These are phyloP conservation scores for Madurella mycetomatis DNA, from an alignment of 2,329 filamentous ascomycete species.

Conservation along the genomic window DNA sequence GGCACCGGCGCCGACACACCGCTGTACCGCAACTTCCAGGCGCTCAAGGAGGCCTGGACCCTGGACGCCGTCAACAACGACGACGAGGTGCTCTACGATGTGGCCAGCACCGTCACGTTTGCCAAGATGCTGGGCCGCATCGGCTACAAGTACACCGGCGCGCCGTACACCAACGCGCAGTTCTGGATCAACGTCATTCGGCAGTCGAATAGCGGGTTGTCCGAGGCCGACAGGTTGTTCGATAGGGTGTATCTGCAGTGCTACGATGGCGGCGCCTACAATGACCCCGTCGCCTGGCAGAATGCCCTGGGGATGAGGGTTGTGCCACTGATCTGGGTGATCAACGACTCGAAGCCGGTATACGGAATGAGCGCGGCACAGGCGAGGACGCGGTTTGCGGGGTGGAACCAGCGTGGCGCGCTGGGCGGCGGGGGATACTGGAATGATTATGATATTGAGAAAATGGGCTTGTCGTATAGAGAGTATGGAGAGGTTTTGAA, in stretches of 20 bases:
- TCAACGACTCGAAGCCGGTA: conserved; percentile 42
- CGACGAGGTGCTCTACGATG: conserved; percentile 42
- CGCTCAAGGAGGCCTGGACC: conserved; percentile 38
- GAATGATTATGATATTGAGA: conserved; percentile 46
- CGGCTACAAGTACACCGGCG: conserved; percentile 41
- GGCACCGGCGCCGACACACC: conserved; percentile 32
- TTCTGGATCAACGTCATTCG: conserved; percentile 35
- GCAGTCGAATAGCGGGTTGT: conserved; percentile 29
- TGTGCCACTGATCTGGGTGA: conserved; percentile 42
- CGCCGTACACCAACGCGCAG: conserved; percentile 38
- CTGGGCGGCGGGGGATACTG: conserved; percentile 41
- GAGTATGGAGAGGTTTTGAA: conserved; percentile 30
- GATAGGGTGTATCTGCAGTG: conserved; percentile 42
- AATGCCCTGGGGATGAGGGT: conserved; percentile 36
- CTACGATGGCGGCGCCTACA: conserved; percentile 41
- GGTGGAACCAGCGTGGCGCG: conserved; percentile 30
- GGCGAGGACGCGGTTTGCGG: conserved; percentile 33
- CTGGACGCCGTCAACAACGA: conserved; percentile 45
- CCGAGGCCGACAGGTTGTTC: conserved; percentile 26
- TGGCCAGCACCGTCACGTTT: conserved; percentile 39
- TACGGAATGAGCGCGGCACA: conserved; percentile 36
- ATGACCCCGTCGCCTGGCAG: conserved; percentile 38
- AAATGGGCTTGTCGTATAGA: conserved; percentile 37
- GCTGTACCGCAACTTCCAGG: conserved; percentile 38
- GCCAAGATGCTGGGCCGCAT: conserved; percentile 38